These are phyloP conservation scores for Selaginella moellendorffii DNA, from an alignment of 75 land plant species.

Conservation along the genomic window DNA sequence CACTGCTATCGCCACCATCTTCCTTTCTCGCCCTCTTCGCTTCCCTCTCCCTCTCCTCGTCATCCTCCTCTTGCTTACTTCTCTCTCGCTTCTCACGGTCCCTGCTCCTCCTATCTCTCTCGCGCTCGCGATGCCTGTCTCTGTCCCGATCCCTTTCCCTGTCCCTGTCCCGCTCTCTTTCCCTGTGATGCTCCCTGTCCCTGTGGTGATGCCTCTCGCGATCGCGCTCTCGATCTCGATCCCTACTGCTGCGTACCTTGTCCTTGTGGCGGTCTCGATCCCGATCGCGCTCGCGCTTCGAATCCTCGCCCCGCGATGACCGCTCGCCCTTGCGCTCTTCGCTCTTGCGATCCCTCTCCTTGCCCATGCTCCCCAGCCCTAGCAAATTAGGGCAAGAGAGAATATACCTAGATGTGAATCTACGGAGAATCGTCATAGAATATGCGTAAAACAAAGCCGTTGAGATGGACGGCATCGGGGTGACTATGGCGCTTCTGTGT, in stretches of 20 bases:
- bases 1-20: conserved; percentile 16
- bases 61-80: conserved; percentile 32
- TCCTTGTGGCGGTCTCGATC: not conserved
- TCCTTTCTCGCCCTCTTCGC: conserved; percentile 28
- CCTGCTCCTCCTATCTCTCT: too few species aligned
- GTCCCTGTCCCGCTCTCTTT: not conserved
- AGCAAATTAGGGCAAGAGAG: too few species aligned
- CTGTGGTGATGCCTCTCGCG: conserved; percentile 11
- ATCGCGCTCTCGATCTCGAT: conserved; percentile 11
- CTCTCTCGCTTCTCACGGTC: conserved; percentile 16
- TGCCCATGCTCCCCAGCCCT: conserved; percentile 10
- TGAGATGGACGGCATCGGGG: too few species aligned
- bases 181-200: conserved; percentile 5
- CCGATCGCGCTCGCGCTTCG: not conserved
- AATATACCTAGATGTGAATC: too few species aligned
- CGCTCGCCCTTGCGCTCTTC: conserved; percentile 13
- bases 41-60: conserved; percentile 6
- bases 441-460: too few species aligned
- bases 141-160: not conserved
- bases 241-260: not conserved
- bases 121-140: not conserved
- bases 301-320: too few species aligned
- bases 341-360: conserved; percentile 14
- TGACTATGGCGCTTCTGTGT: too few species aligned
- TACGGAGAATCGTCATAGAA: too few species aligned